Evolutionary conservation across 768 basidiomycete species (phyloP), one percentile per base, ranked within the genome.

Genomic region (Suillus sp.): DNA sequence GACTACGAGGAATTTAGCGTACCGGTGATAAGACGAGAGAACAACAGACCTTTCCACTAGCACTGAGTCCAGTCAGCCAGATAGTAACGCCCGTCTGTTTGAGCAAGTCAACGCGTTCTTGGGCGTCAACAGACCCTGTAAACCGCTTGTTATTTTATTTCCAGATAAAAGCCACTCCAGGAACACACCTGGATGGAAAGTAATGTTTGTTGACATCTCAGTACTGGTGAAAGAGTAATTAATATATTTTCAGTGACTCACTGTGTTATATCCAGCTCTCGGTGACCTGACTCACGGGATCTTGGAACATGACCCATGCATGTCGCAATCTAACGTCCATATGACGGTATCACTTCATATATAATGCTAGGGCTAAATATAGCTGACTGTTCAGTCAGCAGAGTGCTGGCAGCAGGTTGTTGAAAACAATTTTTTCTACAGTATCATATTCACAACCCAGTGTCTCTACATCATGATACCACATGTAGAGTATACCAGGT

Each of bases 41-140:
- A 37, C 13, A 13, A 59, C 79, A 60, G 47, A 93, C 95, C 86
- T 97, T 98, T 58, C 96, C 96, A 72, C 92, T 95, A 8, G 92
- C 96, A 70, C 93, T 95, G 20, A 99, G 85, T 7, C 97, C 97
- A 8, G 97, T 99, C 64, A 99, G 78, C 97, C 97, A 99, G 73
- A 99, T 86, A 0, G 96, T 99, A 5, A 90, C 84, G 25, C 96
- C 96, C 66, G 84, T 89, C 74, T 99, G 96, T 22, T 83, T 78
- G 20, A 95, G 80, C 16, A 92, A 75, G 30, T 80, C 70, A 22
- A 80, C 76, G 63, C 96, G 90, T 78, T 96, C 94, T 40, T 79
- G 70, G 20, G 80, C 73, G 43, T 79, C 81, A 45, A 96, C 89
- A 55, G 92, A 89, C 56, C 95, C 92, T 93, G 69, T 4, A 59